Evolutionary conservation across 768 basidiomycete species (phyloP), one percentile per base, ranked within the genome.

Genomic region (Hortiboletus flavorubellus): DNA sequence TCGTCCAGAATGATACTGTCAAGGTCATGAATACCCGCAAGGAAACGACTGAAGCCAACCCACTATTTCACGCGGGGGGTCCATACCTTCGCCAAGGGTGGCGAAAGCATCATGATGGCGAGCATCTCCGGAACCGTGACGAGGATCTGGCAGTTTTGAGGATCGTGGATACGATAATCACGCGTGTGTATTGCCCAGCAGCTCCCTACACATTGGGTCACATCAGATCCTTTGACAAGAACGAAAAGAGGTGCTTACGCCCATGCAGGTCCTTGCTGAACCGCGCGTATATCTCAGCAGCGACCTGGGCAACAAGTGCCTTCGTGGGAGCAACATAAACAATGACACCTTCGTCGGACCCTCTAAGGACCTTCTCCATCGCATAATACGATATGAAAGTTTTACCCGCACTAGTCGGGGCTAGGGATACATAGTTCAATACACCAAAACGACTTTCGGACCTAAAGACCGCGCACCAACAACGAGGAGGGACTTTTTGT

Each of bases 331-430:
- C 87, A 41, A 89, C 79, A 64, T 89, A 89, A 18, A 89, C 81
- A 35, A 89, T 64, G 40, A 89, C 76, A 0, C 83, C 86, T 41
- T 87, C 80, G 61, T 89, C 83, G 0, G 84, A 84, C 39, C 73
- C 74, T 51, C 83, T 72, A 3, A 89, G 70, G 14, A 87, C 73
- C 58, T 80, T 79, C 65, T 87, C 86, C 87, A 89, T 89, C 0
- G 88, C 87, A 59, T 88, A 88, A 66, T 78, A 89, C 3, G 85
- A 85, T 41, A 89, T 87, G 63, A 89, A 89, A 0, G 87, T 89
- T 67, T 89, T 89, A 30, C 87, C 86, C 1, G 85, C 86, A 67
- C 84, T 85, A 1, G 85, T 87, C 1, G 85, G 86, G 4, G 85
- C 85, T 86, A 60, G 5, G 41, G 7, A 34, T 48, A 38, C 31